Conservation (phyloP, 208 protist genomes). For the Trypanosoma melophagium region DNA sequence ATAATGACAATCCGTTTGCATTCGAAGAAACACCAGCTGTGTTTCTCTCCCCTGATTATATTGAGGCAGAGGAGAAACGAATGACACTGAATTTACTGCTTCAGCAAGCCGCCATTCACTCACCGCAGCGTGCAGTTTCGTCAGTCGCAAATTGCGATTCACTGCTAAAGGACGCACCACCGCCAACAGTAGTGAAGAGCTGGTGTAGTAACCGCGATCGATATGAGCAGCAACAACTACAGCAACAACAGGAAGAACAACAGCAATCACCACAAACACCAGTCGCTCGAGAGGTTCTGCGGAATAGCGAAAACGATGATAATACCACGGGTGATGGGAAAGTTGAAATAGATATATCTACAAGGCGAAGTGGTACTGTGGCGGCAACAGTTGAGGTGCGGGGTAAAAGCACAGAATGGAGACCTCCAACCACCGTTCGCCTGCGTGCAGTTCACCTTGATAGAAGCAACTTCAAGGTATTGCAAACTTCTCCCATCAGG, state of each 20-base stretch:
- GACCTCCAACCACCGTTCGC: not conserved
- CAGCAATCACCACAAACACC: conserved; percentile 3
- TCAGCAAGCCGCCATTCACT: no score
- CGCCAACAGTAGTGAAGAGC: conserved; percentile 16
- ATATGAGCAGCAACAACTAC: not conserved
- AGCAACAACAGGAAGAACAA: conserved; percentile 7
- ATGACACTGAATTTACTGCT: conserved; percentile 29
- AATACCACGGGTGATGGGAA: not conserved
- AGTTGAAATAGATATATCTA: not conserved
- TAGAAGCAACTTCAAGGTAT: conserved; percentile 29
- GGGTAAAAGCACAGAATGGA: not conserved
- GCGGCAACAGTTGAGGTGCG: conserved; percentile 3
- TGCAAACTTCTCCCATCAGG: not conserved
- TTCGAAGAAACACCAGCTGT: conserved; percentile 58
- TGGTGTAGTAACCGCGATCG: no score
- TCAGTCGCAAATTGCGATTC: not conserved
- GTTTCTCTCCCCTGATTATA: conserved; percentile 43
- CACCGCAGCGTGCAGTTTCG: no score
- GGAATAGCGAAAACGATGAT: not conserved
- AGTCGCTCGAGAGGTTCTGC: not conserved
- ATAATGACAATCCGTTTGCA: conserved; percentile 18
- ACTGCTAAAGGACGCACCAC: not conserved
- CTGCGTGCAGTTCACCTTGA: conserved; percentile 34
- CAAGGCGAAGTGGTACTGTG: conserved; percentile 8
- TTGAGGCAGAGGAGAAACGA: conserved; percentile 41